Percentiles rank a stretch among this genome's conserved stretches.
Evolutionary conservation across 2,329 filamentous ascomycete species (phyloP).

Genomic region (Fusarium newnesense): DNA sequence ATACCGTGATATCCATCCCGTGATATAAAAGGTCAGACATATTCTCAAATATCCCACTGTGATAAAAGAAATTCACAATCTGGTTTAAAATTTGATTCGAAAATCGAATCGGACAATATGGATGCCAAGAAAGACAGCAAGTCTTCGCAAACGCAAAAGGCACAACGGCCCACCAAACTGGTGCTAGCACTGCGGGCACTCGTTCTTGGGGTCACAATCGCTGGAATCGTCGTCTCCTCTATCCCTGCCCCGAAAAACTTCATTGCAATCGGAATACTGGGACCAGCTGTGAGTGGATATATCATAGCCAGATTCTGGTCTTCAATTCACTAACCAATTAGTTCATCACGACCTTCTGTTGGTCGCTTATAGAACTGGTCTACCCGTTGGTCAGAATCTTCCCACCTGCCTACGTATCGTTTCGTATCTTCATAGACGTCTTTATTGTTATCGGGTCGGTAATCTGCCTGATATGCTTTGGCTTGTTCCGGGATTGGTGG

Average conservation of each 20-base stretch:
- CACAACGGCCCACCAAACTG: not conserved
- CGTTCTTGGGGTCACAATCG: not conserved
- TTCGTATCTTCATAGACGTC: not conserved
- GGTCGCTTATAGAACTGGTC: not conserved
- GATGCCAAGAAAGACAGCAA: not conserved
- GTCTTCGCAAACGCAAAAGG: not conserved
- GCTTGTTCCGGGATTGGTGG: not conserved
- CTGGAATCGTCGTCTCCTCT: not conserved
- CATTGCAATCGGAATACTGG: not conserved
- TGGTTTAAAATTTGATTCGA: no score
- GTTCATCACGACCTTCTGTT: not conserved
- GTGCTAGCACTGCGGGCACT: not conserved
- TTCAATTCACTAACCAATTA: not conserved
- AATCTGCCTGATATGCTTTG: not conserved
- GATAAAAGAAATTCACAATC: rapidly evolving
- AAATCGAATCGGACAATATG: not conserved
- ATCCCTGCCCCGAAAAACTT: not conserved
- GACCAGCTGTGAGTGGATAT: not conserved
- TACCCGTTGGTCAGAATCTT: not conserved
- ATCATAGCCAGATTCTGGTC: no score
- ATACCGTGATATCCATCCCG: rapidly evolving
- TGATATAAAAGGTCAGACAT: not conserved
- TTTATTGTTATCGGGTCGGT: not conserved
- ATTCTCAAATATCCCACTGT: not conserved
- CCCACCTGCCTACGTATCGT: not conserved